phyloP scores from a whole-genome alignment of 495 filamentous ascomycete species.

The Pyronema omphalodes region DNA sequence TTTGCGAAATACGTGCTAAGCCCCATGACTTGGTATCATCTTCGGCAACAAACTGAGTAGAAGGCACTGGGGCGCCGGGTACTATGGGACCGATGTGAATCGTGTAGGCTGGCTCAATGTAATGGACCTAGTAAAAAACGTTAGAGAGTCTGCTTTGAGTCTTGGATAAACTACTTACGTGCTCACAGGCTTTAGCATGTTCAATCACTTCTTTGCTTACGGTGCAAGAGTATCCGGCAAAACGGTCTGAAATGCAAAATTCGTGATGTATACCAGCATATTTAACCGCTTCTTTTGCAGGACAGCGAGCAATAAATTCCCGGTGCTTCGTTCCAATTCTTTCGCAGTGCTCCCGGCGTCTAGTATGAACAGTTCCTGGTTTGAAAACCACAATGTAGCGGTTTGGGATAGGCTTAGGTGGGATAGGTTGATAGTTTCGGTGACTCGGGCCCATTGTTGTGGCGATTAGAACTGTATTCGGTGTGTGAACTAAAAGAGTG shows the following conservation, averaged over 20 bases:
- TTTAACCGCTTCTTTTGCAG: background rate
- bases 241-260: slow-evolving; percentile 23
- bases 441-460: no score
- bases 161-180: slow-evolving; percentile 9
- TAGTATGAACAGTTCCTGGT: slow-evolving; percentile 22
- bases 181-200: slow-evolving; percentile 16
- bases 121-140: slow-evolving; percentile 22
- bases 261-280: slow-evolving; percentile 23
- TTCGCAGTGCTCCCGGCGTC: slow-evolving; percentile 8
- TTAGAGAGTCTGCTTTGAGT: background rate
- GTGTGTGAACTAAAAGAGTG: no score
- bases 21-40: slow-evolving; percentile 35
- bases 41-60: slow-evolving; percentile 8
- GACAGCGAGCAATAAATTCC: background rate
- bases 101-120: slow-evolving; percentile 30
- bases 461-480: no score
- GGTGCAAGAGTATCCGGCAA: slow-evolving; percentile 25
- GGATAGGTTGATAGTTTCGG: background rate
- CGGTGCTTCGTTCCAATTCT: slow-evolving; percentile 24
- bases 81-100: slow-evolving; percentile 25
- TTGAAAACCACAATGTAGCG: slow-evolving; percentile 38
- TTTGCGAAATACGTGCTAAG: slow-evolving; percentile 38
- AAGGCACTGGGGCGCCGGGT: no score
- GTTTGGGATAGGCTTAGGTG: slow-evolving; percentile 24
- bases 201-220: slow-evolving; percentile 26